Percentiles rank a stretch among this genome's conserved stretches.
Conservation (phyloP, 2,329 filamentous ascomycete genomes). For the Harringtonia aguacate region DNA sequence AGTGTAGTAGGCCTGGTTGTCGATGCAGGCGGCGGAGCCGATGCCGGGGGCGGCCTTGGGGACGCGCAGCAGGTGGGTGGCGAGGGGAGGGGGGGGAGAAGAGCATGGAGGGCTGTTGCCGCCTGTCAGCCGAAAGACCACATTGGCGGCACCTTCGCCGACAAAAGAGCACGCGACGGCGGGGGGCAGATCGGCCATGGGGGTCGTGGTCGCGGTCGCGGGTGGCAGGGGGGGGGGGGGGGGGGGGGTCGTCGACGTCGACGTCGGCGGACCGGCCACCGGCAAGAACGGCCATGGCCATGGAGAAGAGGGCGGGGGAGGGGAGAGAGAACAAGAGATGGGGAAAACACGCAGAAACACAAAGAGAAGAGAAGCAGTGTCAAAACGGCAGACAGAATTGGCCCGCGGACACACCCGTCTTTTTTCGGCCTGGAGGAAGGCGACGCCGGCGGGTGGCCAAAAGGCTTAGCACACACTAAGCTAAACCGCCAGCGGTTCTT, state of each 20-base stretch:
- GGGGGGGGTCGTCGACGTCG: too few relatives aligned
- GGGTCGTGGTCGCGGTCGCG: neutral
- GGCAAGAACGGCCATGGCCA: too few relatives aligned
- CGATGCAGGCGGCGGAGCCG: constrained; percentile 25
- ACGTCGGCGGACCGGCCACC: neutral
- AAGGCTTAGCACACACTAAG: too few relatives aligned
- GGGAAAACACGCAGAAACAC: too few relatives aligned
- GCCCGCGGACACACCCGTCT: too few relatives aligned
- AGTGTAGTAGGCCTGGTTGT: constrained; percentile 36
- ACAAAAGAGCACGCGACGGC: constrained; percentile 24
- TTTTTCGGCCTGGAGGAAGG: too few relatives aligned
- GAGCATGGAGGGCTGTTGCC: neutral
- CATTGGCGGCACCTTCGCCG: constrained; percentile 67
- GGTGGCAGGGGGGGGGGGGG: neutral
- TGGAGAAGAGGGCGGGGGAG: too few relatives aligned
- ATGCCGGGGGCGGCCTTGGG: constrained; percentile 37
- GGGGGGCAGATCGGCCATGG: constrained; percentile 6
- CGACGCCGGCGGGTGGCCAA: too few relatives aligned
- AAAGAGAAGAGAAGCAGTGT: too few relatives aligned
- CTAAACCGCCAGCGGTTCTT: too few relatives aligned
- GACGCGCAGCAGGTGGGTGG: constrained; percentile 12
- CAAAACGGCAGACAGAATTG: too few relatives aligned
- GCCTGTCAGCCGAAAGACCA: constrained; percentile 41
- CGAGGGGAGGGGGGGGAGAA: neutral
- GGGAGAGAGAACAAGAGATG: too few relatives aligned